Evolutionary conservation across 805 yeast species (phyloP).

Genomic region (Metschnikowia bowlesiae): DNA sequence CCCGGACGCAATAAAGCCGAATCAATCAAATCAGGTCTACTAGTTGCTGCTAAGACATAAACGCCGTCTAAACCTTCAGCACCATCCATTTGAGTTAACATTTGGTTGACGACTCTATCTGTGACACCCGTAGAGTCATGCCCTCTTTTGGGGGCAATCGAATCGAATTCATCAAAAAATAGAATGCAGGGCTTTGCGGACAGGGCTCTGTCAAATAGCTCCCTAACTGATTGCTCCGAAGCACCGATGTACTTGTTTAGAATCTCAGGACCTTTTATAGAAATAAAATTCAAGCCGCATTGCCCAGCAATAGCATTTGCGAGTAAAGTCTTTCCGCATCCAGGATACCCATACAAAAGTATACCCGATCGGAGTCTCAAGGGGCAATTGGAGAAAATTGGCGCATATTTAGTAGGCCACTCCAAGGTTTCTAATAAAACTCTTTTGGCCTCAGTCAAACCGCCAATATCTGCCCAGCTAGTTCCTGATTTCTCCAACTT

Average conservation of each 20-base stretch:
- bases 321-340: slow-evolving; percentile 91
- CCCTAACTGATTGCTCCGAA: slow-evolving; percentile 91
- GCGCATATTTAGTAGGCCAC: slow-evolving; percentile 96
- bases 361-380: slow-evolving; percentile 85
- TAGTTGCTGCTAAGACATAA: slow-evolving; percentile 92
- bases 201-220: slow-evolving; percentile 88
- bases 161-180: slow-evolving; percentile 93
- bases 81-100: slow-evolving; percentile 98
- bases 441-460: slow-evolving; percentile 69
- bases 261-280: slow-evolving; percentile 94
- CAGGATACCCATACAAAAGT: slow-evolving; percentile 90
- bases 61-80: slow-evolving; percentile 98
- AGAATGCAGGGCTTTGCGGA: slow-evolving; percentile 91
- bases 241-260: slow-evolving; percentile 96
- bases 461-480: slow-evolving; percentile 89
- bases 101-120: slow-evolving; percentile 93
- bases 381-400: slow-evolving; percentile 88
- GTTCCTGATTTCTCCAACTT: slow-evolving; percentile 73
- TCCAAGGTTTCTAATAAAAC: slow-evolving; percentile 82
- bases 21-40: slow-evolving; percentile 93
- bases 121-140: slow-evolving; percentile 98
- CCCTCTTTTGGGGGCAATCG: slow-evolving; percentile 96
- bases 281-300: slow-evolving; percentile 89
- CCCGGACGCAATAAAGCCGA: slow-evolving; percentile 95
- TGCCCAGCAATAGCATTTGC: slow-evolving; percentile 94